phyloP scores from a whole-genome alignment of 2,329 filamentous ascomycete genomes.

The Fusarium liriodendri region DNA sequence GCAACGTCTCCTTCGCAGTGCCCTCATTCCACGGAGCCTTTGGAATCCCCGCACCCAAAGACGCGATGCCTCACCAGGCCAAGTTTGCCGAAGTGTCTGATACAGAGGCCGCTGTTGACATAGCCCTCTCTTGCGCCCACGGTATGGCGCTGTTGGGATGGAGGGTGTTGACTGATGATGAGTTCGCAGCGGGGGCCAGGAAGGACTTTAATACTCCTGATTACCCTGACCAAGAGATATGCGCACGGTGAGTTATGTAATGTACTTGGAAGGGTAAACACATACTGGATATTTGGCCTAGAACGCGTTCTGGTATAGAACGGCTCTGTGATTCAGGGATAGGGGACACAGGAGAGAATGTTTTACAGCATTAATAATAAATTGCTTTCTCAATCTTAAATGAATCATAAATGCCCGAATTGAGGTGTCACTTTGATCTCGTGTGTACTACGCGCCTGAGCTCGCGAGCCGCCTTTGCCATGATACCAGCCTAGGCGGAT shows the following conservation, averaged over 20 bases:
- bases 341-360: not conserved
- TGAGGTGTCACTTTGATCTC: not conserved
- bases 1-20: not conserved
- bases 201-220: not conserved
- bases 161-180: not conserved
- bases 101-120: not conserved
- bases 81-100: not conserved
- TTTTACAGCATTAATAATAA: not conserved
- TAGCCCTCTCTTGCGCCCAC: not conserved
- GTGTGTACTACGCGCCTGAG: not conserved
- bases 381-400: not conserved
- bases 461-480: not conserved
- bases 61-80: not conserved
- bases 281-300: not conserved
- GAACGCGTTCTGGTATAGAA: not conserved
- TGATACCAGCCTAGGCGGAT: not conserved
- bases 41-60: not conserved
- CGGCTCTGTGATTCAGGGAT: not conserved
- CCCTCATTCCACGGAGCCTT: not conserved
- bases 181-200: not conserved
- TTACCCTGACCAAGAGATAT: not conserved
- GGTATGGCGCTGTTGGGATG: not conserved
- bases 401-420: not conserved
- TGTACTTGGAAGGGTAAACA: not conserved
- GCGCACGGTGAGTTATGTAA: too few relatives aligned